Percentiles rank a stretch among this genome's conserved stretches.
phyloP scores from a whole-genome alignment of 371 early-diverging fungal genomes.

The Mortierella sp. region DNA sequence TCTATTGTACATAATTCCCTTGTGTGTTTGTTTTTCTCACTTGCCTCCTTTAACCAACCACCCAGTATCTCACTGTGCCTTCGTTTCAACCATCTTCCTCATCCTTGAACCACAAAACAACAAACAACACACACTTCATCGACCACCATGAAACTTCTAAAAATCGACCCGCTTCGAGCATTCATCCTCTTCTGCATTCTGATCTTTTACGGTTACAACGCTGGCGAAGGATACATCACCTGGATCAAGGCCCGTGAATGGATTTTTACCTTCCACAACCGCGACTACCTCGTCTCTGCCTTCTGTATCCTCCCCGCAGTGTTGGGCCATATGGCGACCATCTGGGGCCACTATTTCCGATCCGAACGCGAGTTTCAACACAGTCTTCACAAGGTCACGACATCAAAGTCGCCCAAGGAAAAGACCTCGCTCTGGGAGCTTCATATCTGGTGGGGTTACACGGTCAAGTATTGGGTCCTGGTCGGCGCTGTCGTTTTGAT shows the following conservation, averaged over 20 bases:
- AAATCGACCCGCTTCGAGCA: slow-evolving; percentile 12
- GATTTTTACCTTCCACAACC: slow-evolving; percentile 30
- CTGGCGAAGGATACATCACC: slow-evolving; percentile 36
- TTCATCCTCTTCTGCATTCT: slow-evolving; percentile 27
- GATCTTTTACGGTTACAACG: slow-evolving; percentile 4
- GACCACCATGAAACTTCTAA: slow-evolving; percentile 17
- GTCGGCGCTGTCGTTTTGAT: slow-evolving; percentile 27
- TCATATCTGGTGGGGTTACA: slow-evolving; percentile 49
- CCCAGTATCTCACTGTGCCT: not conserved
- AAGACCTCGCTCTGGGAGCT: slow-evolving; percentile 54
- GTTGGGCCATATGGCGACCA: slow-evolving; percentile 42
- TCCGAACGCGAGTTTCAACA: slow-evolving; percentile 56
- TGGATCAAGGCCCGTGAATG: slow-evolving; percentile 37
- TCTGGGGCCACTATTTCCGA: slow-evolving; percentile 57
- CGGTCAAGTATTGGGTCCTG: slow-evolving; percentile 52
- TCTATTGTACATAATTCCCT: not conserved
- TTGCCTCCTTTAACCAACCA: not conserved
- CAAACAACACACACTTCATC: not conserved
- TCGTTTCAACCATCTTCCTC: not conserved
- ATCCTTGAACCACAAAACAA: not conserved
- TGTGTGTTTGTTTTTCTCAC: not conserved
- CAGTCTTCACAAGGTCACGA: slow-evolving; percentile 50
- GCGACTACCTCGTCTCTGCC: slow-evolving; percentile 17
- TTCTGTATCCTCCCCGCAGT: slow-evolving; percentile 24
- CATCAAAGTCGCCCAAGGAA: slow-evolving; percentile 28